Conservation (phyloP, 352 stramenopile genomes). For the Pythium volutum region DNA sequence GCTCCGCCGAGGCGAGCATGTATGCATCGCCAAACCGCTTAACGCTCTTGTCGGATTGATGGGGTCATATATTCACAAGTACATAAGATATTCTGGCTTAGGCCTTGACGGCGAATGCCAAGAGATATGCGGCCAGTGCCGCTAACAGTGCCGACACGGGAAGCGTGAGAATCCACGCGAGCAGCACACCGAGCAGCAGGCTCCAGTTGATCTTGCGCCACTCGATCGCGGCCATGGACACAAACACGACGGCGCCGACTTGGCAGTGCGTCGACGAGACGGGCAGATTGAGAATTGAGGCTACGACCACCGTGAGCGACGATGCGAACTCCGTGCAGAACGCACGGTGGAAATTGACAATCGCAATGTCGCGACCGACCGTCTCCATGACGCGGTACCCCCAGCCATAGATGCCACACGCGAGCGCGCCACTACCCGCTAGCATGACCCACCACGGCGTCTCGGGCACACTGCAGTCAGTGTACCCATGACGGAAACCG, state of each 20-base stretch:
- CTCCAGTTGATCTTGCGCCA: constrained; percentile 29
- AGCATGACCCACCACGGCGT: constrained; percentile 62
- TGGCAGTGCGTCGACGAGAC: constrained; percentile 69
- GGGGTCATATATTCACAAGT: background rate
- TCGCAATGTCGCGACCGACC: constrained; percentile 40
- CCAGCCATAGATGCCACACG: constrained; percentile 44
- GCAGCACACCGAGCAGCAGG: constrained; percentile 20
- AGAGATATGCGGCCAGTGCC: constrained; percentile 15
- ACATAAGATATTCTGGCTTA: no score
- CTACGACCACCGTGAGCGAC: constrained; percentile 52
- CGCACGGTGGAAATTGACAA: constrained; percentile 60
- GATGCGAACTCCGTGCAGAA: constrained; percentile 73
- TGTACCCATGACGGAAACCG: constrained; percentile 49
- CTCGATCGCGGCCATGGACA: constrained; percentile 30
- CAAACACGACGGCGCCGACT: constrained; percentile 51
- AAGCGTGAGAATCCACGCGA: constrained; percentile 33
- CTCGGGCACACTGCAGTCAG: constrained; percentile 19
- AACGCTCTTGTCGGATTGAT: no score
- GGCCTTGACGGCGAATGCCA: constrained; percentile 11
- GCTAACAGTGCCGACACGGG: constrained; percentile 21
- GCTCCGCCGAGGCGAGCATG: no score
- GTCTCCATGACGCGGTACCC: constrained; percentile 74
- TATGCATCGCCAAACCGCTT: no score
- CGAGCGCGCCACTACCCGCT: constrained; percentile 45
- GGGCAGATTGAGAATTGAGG: constrained; percentile 38